These are phyloP conservation scores for Ophiocordyceps polyrhachis-furcata DNA, from an alignment of 2,329 filamentous ascomycete species.

Conservation along the genomic window DNA sequence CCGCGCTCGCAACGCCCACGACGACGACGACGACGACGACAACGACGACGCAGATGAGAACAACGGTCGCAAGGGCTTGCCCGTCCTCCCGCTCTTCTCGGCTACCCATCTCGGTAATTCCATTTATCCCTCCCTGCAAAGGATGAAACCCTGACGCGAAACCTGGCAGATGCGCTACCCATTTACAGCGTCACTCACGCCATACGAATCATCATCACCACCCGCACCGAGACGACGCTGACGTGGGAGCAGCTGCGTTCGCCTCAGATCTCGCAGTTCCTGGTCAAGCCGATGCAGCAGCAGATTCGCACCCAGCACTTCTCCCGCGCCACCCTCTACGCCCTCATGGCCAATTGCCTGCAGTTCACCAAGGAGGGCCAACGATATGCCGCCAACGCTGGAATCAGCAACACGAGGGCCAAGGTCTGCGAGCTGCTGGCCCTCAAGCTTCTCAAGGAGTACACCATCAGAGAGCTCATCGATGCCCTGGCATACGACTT, in stretches of 20 bases:
- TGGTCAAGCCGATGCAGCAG: slow-evolving; percentile 88
- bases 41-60: slow-evolving; percentile 25
- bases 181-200: slow-evolving; percentile 83
- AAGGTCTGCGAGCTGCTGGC: slow-evolving; percentile 81
- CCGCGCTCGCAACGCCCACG: slow-evolving; percentile 22
- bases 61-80: slow-evolving; percentile 13
- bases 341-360: slow-evolving; percentile 80
- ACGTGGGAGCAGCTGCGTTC: slow-evolving; percentile 90
- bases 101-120: slow-evolving; percentile 53
- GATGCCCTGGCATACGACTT: slow-evolving; percentile 93
- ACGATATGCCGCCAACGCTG: slow-evolving; percentile 64
- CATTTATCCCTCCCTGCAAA: slow-evolving; percentile 1
- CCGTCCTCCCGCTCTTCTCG: slow-evolving; percentile 59
- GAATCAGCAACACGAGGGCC: slow-evolving; percentile 66
- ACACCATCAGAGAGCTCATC: slow-evolving; percentile 73
- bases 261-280: slow-evolving; percentile 89
- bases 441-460: slow-evolving; percentile 79
- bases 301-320: slow-evolving; percentile 72
- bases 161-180: slow-evolving; percentile 54
- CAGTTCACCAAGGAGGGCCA: slow-evolving; percentile 84
- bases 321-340: slow-evolving; percentile 71
- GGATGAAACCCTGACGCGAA: neutral
- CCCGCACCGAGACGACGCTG: slow-evolving; percentile 77
- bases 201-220: slow-evolving; percentile 66
- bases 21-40: slow-evolving; percentile 25